Base-by-base conservation (phyloP, 2,329 filamentous ascomycete genomes). In the Colletotrichum sp. region DNA sequence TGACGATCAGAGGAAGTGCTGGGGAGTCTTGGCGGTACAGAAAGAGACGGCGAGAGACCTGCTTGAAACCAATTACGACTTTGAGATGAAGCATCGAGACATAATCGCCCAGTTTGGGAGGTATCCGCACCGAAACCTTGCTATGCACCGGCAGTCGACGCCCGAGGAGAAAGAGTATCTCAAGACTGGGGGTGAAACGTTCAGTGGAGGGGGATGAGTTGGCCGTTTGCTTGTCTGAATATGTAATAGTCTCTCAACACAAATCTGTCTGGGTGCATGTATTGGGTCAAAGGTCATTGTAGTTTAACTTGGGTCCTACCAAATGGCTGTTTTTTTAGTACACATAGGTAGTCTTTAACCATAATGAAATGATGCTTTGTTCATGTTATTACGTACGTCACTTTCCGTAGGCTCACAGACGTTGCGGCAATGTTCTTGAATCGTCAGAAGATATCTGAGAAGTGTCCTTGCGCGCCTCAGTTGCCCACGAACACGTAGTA, bases 71-170 rank as follows among this genome's bases (percentile, higher is more conserved):
- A 78, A 78, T 12, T 15, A 79, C 5, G 80, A 82, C 5, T 86
- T 86, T 65, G 86, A 87, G 77, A 81, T 82, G 77, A 85, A 84
- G 77, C 91, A 93, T 79, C 79, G 81, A 26, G 85, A 85, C 26
- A 88, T 92, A 16, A 81, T 93, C 48, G 81, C 86, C 71, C 83
- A 75, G 72, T 93, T 92, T 80, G 91, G 90, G 2, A 82, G 91
- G 69, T 93, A 92, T 82, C 91, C 91, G 10, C 89, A 92, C 81
- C 83, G 91, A 8, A 93, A 93, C 78, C 79, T 82, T 70, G 83
- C 83, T 1, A 68, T 93, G 66, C 89, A 88, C 0, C 82, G 91
- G 76, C 81, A 85, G 75, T 83, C 81, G 60, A 91, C 88, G 8
- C 77, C 77, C 2, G 89, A 89, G 76, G 91, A 92, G 82, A 80